Percentiles rank a stretch among this genome's conserved stretches.
Conservation (phyloP, 2,329 filamentous ascomycete genomes). For the Endocalyx cinctus region DNA sequence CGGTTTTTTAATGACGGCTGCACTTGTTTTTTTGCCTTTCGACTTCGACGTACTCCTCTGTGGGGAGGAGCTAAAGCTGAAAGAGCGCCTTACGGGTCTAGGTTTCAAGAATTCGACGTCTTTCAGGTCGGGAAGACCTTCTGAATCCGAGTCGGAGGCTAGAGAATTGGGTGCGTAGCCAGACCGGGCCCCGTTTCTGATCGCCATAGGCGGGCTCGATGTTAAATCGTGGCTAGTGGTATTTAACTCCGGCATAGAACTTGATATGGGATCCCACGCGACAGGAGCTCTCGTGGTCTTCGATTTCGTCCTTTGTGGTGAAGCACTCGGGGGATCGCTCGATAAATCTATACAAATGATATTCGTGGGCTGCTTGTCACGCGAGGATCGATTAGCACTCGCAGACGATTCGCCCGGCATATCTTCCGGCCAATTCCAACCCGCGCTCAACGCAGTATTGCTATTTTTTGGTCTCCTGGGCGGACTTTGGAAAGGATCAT, state of each 20-base stretch:
- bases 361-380: constrained; percentile 11
- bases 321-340: constrained; percentile 18
- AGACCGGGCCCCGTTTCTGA: no score
- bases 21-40: constrained; percentile 12
- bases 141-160: constrained; percentile 29
- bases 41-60: constrained; percentile 13
- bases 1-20: constrained; percentile 14
- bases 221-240: constrained; percentile 11
- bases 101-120: constrained; percentile 33
- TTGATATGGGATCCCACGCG: constrained; percentile 51
- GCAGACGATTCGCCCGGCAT: no score
- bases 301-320: constrained; percentile 6
- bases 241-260: constrained; percentile 42
- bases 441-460: no score
- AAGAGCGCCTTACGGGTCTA: constrained; percentile 9
- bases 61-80: no score
- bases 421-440: constrained; percentile 3
- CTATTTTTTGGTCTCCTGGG: constrained; percentile 5
- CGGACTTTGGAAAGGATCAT: constrained; percentile 18
- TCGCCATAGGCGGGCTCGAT: no score
- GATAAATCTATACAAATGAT: constrained; percentile 21
- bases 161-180: no score
- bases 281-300: constrained; percentile 19
- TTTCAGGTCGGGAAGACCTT: constrained; percentile 45
- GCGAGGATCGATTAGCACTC: no score